phyloP scores from a whole-genome alignment of 805 yeast genomes.

The Schizosaccharomyces osmophilus region DNA sequence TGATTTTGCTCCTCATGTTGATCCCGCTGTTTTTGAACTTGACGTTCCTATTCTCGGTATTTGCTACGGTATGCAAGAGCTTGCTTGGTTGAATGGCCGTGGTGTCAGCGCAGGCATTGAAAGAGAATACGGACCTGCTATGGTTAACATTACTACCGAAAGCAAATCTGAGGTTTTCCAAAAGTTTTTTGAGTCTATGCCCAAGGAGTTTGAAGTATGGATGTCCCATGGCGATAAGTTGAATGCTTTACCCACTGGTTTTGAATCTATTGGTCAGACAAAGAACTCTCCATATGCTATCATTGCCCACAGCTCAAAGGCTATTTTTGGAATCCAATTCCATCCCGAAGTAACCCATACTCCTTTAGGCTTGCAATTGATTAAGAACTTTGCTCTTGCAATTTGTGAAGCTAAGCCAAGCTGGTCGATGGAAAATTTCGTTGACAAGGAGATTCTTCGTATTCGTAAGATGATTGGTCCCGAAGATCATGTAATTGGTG shows the following conservation, averaged over 20 bases:
- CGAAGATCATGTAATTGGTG: constrained; percentile 95
- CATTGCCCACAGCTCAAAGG: constrained; percentile 46
- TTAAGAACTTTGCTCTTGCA: constrained; percentile 77
- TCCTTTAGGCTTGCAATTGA: constrained; percentile 60
- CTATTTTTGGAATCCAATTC: constrained; percentile 87
- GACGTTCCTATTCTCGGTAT: constrained; percentile 89
- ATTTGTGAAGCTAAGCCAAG: constrained; percentile 69
- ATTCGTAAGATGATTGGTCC: constrained; percentile 84
- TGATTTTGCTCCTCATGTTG: constrained; percentile 90
- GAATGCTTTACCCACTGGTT: constrained; percentile 70
- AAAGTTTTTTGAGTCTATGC: constrained; percentile 65
- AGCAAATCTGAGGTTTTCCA: constrained; percentile 14
- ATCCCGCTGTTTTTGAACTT: constrained; percentile 72
- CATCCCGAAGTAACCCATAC: constrained; percentile 98
- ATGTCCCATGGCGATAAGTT: constrained; percentile 98
- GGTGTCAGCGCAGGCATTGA: constrained; percentile 88
- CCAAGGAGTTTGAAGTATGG: constrained; percentile 67
- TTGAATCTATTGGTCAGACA: constrained; percentile 69
- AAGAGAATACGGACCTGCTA: constrained; percentile 95
- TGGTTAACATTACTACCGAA: constrained; percentile 30
- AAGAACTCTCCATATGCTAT: constrained; percentile 92
- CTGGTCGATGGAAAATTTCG: constrained; percentile 97
- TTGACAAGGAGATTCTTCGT: constrained; percentile 86
- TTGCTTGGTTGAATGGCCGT: constrained; percentile 85
- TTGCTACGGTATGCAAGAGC: constrained; percentile 97